A percentile compares a stretch with the other conserved stretches of the same genome.
Conservation (phyloP, 176 grass and related monocot genomes). For the Carex parvula region DNA sequence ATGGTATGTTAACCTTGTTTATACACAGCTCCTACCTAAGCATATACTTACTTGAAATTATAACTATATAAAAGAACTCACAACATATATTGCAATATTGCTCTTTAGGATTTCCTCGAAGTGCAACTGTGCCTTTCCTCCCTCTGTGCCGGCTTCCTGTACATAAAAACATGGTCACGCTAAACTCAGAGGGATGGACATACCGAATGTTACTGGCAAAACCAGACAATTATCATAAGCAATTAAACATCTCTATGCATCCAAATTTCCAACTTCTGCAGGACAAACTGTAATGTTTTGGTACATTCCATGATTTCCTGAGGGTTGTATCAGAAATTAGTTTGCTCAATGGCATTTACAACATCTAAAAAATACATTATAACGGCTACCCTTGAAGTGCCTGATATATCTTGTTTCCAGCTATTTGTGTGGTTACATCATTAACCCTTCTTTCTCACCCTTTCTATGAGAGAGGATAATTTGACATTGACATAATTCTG, state of each 20-base stretch:
- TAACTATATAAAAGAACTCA: slow-evolving; percentile 34
- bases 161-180: background rate
- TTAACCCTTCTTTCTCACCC: background rate
- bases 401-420: background rate
- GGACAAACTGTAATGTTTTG: background rate
- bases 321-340: background rate
- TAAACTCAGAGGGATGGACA: background rate
- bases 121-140: slow-evolving; percentile 81
- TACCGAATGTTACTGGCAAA: background rate
- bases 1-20: background rate
- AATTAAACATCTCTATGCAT: background rate
- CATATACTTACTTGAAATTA: background rate
- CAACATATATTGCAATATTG: slow-evolving; percentile 95
- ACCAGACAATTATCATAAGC: background rate
- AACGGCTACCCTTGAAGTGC: background rate
- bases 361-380: background rate
- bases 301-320: background rate
- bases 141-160: slow-evolving; percentile 88
- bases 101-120: slow-evolving; percentile 97
- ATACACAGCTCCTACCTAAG: background rate
- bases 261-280: background rate
- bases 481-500: background rate
- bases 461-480: background rate
- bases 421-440: background rate
- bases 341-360: background rate